Percentiles rank a stretch among this genome's conserved stretches.
Evolutionary conservation across 805 yeast species (phyloP).

Genomic region (Metschnikowia picachoensis): DNA sequence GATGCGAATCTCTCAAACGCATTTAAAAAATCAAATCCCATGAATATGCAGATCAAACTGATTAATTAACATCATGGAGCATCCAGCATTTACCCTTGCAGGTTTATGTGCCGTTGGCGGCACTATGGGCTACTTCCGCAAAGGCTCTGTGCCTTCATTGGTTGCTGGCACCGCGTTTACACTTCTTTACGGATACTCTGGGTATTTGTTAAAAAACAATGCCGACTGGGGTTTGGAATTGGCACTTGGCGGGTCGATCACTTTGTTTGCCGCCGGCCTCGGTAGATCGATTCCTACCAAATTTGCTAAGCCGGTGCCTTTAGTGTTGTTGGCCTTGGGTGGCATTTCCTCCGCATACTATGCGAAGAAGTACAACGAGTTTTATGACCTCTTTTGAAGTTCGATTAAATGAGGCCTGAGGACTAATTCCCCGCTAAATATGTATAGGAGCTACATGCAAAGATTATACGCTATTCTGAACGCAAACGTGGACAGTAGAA

Average conservation of each 20-base stretch:
- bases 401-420: background rate
- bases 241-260: conserved; percentile 67
- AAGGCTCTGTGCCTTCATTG: conserved; percentile 75
- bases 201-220: conserved; percentile 69
- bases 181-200: conserved; percentile 60
- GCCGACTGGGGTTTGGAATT: conserved; percentile 77
- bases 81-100: conserved; percentile 70
- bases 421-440: background rate
- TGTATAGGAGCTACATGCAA: too few relatives aligned
- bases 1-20: too few relatives aligned
- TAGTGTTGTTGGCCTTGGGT: conserved; percentile 61
- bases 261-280: conserved; percentile 69
- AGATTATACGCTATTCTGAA: too few relatives aligned
- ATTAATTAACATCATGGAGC: conserved; percentile 49
- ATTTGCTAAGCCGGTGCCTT: conserved; percentile 73
- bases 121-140: conserved; percentile 59
- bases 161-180: conserved; percentile 68
- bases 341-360: conserved; percentile 63
- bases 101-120: conserved; percentile 71
- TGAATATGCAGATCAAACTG: too few relatives aligned
- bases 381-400: conserved; percentile 38
- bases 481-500: too few relatives aligned
- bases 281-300: conserved; percentile 59
- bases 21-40: too few relatives aligned
- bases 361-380: conserved; percentile 69